Percentiles rank a stretch among this genome's conserved stretches.
Evolutionary conservation across 345 rosid genomes (phyloP).

Genomic region (Cardamine resedifolia): DNA sequence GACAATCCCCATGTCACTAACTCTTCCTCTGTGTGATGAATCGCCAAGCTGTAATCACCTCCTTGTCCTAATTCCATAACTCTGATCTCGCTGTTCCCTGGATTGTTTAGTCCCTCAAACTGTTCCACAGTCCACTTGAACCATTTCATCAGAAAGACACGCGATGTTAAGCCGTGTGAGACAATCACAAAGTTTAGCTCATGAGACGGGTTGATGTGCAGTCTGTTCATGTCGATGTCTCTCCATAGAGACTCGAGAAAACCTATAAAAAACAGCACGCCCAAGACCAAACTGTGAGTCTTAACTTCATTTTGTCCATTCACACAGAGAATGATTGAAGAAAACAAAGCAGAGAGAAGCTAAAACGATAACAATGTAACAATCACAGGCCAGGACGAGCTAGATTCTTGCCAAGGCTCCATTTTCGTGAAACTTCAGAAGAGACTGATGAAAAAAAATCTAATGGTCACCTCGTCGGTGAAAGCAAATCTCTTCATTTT

Average conservation of each 20-base stretch:
- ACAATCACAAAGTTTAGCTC: constrained; percentile 86
- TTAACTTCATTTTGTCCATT: neutral
- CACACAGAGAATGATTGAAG: neutral
- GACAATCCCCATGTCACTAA: constrained; percentile 78
- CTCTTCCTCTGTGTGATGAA: constrained; percentile 82
- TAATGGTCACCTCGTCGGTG: too few relatives aligned
- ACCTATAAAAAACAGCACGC: constrained; percentile 43
- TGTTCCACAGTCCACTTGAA: constrained; percentile 95
- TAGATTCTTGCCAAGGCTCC: neutral
- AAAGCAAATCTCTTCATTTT: too few relatives aligned
- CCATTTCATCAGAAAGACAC: constrained; percentile 99
- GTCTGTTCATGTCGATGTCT: constrained; percentile 86
- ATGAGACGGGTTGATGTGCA: constrained; percentile 50
- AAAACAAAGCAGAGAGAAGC: constrained; percentile 7
- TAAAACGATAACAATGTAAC: neutral
- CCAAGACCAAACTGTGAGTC: neutral
- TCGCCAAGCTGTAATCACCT: constrained; percentile 84
- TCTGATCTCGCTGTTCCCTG: constrained; percentile 65
- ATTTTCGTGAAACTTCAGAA: too few relatives aligned
- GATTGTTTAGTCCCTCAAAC: constrained; percentile 75
- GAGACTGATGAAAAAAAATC: too few relatives aligned
- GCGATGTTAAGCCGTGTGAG: constrained; percentile 73
- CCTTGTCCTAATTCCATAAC: constrained; percentile 82
- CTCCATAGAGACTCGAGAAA: constrained; percentile 97
- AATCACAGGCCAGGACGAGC: neutral